Evolutionary conservation across 371 early-diverging fungal genomes (phyloP).

Genomic region (Rhizopus sp.): DNA sequence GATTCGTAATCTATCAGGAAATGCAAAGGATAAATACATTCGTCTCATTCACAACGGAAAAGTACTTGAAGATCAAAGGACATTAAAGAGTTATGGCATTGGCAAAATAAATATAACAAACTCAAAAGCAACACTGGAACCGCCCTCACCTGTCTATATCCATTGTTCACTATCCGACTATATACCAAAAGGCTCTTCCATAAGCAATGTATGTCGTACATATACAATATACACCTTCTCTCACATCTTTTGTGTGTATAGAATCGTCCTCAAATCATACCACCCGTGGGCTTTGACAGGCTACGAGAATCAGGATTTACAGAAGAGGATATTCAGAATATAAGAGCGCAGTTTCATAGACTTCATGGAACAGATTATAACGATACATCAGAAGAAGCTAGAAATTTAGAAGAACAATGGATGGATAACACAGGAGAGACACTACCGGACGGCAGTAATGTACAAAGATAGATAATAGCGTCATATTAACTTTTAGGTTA

Average conservation of each 20-base stretch:
- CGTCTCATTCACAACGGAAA: constrained; percentile 60
- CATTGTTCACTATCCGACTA: constrained; percentile 53
- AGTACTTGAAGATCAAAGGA: constrained; percentile 40
- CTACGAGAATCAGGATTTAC: constrained; percentile 72
- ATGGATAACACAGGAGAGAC: constrained; percentile 66
- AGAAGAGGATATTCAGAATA: constrained; percentile 64
- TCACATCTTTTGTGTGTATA: constrained; percentile 2
- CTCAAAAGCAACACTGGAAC: constrained; percentile 34
- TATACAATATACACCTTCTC: neutral
- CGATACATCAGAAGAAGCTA: constrained; percentile 34
- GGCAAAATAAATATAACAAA: constrained; percentile 30
- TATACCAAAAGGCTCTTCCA: constrained; percentile 24
- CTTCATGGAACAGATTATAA: constrained; percentile 36
- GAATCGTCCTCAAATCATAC: constrained; percentile 38
- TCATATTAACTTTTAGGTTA: constrained; percentile 5
- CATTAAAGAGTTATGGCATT: constrained; percentile 35
- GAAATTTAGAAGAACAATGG: constrained; percentile 71
- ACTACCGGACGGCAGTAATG: constrained; percentile 59
- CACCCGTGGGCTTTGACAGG: constrained; percentile 68
- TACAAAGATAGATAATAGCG: neutral
- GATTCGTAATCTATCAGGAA: constrained; percentile 28
- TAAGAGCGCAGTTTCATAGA: constrained; percentile 69
- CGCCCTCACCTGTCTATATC: constrained; percentile 41
- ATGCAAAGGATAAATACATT: constrained; percentile 44
- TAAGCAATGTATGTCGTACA: constrained; percentile 18